Percentiles rank a stretch among this genome's conserved stretches.
Conservation (phyloP, 169 alveolate genomes). For the Cryptosporidium sp. region DNA sequence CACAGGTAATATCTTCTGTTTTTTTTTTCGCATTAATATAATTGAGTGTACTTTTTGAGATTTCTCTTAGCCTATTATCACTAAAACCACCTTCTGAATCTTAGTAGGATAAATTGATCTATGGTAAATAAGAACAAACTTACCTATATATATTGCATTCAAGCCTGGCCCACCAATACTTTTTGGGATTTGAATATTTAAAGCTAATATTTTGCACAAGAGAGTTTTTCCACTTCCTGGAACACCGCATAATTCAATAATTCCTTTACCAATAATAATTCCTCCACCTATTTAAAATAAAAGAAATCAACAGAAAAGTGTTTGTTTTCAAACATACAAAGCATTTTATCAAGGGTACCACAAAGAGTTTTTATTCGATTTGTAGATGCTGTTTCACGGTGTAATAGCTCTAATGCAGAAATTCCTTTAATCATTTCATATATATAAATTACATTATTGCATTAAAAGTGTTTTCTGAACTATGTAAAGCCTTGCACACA, state of each 20-base stretch:
- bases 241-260: conserved; percentile 68
- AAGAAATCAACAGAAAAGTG: not conserved
- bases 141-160: conserved; percentile 72
- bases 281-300: conserved; percentile 58
- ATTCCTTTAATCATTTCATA: conserved; percentile 31
- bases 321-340: conserved; percentile 26
- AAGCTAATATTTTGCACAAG: conserved; percentile 39
- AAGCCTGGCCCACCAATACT: conserved; percentile 68
- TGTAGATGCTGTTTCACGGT: conserved; percentile 47
- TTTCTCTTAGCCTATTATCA: conserved; percentile 53
- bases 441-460: not conserved
- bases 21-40: not conserved
- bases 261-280: conserved; percentile 65
- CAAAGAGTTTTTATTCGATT: conserved; percentile 61
- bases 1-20: not conserved
- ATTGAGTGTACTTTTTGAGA: conserved; percentile 18
- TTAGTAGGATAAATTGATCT: not conserved
- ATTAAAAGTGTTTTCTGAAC: not conserved
- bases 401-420: conserved; percentile 59
- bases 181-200: conserved; percentile 71
- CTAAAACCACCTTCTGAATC: conserved; percentile 68
- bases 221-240: conserved; percentile 71
- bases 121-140: not conserved
- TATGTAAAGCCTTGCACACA: not conserved
- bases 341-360: conserved; percentile 36